These are phyloP conservation scores for Tremella fuciformis DNA, from an alignment of 768 basidiomycete genomes.

Conservation along the genomic window DNA sequence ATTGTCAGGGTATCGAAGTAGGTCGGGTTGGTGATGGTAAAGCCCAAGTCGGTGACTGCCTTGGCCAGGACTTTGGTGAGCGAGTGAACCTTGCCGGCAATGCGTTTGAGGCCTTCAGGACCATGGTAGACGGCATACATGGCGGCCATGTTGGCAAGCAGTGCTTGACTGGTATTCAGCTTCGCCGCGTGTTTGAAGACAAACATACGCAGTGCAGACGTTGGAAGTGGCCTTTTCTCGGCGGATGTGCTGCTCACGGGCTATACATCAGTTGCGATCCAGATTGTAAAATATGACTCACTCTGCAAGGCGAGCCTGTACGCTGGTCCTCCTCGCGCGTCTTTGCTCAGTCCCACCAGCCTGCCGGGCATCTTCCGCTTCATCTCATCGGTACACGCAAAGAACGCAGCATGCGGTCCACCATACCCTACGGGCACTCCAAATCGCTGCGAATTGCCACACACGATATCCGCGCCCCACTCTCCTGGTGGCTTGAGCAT, in stretches of 20 bases:
- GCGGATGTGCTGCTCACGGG: slow-evolving; percentile 93
- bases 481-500: slow-evolving; percentile 93
- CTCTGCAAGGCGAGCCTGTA: slow-evolving; percentile 94
- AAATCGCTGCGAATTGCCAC: slow-evolving; percentile 93
- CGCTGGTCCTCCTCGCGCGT: slow-evolving; percentile 76
- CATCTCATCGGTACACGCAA: slow-evolving; percentile 82
- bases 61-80: slow-evolving; percentile 73
- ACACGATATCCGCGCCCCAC: slow-evolving; percentile 95
- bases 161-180: slow-evolving; percentile 61
- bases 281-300: slow-evolving; percentile 53
- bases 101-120: slow-evolving; percentile 74
- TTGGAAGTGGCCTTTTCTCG: slow-evolving; percentile 98
- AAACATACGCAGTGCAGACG: slow-evolving; percentile 75
- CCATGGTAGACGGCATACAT: slow-evolving; percentile 97
- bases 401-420: slow-evolving; percentile 96
- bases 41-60: slow-evolving; percentile 69
- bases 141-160: slow-evolving; percentile 98
- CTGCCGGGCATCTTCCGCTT: slow-evolving; percentile 99
- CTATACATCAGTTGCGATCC: slow-evolving; percentile 53
- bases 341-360: slow-evolving; percentile 84
- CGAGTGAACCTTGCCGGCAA: slow-evolving; percentile 86
- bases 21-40: slow-evolving; percentile 61
- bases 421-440: slow-evolving; percentile 97
- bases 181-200: neutral
- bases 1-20: slow-evolving; percentile 93